A percentile compares a stretch with the other conserved stretches of the same genome.
phyloP scores from a whole-genome alignment of 345 rosid genomes.

The Murraya paniculata region DNA sequence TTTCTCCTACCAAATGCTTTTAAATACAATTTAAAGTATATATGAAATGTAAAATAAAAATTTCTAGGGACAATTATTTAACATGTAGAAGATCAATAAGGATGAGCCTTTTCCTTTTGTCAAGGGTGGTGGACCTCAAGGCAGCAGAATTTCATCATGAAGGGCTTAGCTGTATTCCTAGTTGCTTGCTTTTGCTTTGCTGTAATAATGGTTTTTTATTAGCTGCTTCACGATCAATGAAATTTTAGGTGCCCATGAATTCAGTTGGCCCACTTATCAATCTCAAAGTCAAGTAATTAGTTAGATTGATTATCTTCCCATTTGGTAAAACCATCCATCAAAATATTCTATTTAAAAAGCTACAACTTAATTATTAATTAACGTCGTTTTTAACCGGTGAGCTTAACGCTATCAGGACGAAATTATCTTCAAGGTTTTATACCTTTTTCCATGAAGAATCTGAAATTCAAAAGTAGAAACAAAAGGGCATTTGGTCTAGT shows the following conservation, averaged over 20 bases:
- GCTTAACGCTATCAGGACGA: background rate
- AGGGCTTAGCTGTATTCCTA: slow-evolving; percentile 3
- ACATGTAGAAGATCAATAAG: no score
- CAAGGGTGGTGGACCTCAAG: slow-evolving; percentile 16
- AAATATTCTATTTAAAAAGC: no score
- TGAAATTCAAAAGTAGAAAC: background rate
- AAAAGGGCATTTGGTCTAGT: slow-evolving; percentile 71
- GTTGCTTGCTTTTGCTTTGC: background rate
- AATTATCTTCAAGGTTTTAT: background rate
- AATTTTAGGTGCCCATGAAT: slow-evolving; percentile 8
- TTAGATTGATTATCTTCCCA: slow-evolving; percentile 2
- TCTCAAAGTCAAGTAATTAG: slow-evolving; percentile 5
- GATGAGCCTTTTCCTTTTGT: background rate
- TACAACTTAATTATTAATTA: background rate
- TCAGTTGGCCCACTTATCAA: slow-evolving; percentile 11
- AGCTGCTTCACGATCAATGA: background rate
- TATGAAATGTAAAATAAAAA: background rate
- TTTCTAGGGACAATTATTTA: background rate
- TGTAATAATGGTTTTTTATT: background rate
- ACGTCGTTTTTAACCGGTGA: background rate
- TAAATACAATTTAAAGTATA: no score
- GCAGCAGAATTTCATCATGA: slow-evolving; percentile 14
- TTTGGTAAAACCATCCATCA: slow-evolving; percentile 5
- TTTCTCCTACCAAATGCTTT: background rate
- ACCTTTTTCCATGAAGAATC: accelerated